These are phyloP conservation scores for Cicer bijugum DNA, from an alignment of 306 rosid species.

Conservation along the genomic window DNA sequence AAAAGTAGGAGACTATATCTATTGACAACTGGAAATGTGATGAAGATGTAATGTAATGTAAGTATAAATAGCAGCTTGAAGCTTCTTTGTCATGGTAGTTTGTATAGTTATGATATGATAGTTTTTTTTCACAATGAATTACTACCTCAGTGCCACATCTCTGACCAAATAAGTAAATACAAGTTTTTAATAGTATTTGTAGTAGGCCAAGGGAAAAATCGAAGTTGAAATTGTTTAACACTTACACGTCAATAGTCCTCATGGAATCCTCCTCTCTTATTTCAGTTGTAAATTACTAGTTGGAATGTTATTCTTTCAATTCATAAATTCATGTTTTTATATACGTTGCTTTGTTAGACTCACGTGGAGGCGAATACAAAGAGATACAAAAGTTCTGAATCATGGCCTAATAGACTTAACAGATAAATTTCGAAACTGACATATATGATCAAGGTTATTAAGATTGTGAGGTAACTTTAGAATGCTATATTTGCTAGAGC, in stretches of 20 bases:
- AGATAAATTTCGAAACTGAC: no score
- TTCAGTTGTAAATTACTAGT: conserved; percentile 18
- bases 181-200: conserved; percentile 23
- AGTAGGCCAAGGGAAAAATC: not conserved
- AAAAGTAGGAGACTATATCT: not conserved
- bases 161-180: conserved; percentile 33
- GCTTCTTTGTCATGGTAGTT: conserved; percentile 5
- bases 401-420: no score
- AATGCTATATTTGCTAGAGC: no score
- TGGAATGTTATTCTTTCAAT: not conserved
- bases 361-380: not conserved
- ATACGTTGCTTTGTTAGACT: not conserved
- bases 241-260: conserved; percentile 10
- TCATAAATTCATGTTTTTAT: conserved; percentile 7
- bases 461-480: no score
- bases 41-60: not conserved
- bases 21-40: conserved; percentile 5
- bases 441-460: no score
- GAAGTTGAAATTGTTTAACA: conserved; percentile 17
- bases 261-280: not conserved
- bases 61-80: conserved; percentile 40
- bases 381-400: not conserved
- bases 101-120: conserved; percentile 54
- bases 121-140: conserved; percentile 17
- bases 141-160: conserved; percentile 31